A percentile compares a stretch with the other conserved stretches of the same genome.
Conservation (phyloP, 2,329 filamentous ascomycete species). For the Geoglossum cookeanum region DNA sequence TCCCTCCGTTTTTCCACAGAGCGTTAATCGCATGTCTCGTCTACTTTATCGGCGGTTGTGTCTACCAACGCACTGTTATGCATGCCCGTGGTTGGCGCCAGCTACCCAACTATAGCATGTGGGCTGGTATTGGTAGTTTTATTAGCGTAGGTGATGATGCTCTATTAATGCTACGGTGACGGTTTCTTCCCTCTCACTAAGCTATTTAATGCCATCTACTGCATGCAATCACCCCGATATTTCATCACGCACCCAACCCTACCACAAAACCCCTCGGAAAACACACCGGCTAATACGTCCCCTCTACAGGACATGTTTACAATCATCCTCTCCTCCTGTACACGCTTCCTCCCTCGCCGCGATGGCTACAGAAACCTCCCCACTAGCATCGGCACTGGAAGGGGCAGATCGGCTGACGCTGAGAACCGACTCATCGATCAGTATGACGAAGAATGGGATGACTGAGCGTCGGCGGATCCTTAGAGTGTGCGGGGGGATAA, state of each 20-base stretch:
- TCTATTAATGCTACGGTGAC: background rate
- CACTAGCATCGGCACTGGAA: slow-evolving; percentile 14
- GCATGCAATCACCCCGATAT: background rate
- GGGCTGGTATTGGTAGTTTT: slow-evolving; percentile 74
- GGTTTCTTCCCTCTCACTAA: background rate
- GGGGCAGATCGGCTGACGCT: slow-evolving; percentile 38
- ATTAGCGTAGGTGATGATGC: slow-evolving; percentile 43
- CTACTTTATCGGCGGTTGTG: slow-evolving; percentile 80
- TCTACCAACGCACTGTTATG: slow-evolving; percentile 87
- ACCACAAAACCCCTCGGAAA: background rate
- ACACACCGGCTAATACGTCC: background rate
- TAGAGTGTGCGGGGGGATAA: background rate
- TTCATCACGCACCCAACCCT: too few relatives aligned
- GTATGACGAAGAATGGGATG: slow-evolving; percentile 93
- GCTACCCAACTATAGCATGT: slow-evolving; percentile 82
- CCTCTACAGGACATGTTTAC: slow-evolving; percentile 25
- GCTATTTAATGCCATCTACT: background rate
- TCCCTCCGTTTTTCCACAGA: slow-evolving; percentile 14
- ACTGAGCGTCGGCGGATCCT: slow-evolving; percentile 21
- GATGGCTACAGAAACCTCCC: slow-evolving; percentile 11
- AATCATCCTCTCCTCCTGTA: slow-evolving; percentile 26
- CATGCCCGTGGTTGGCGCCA: slow-evolving; percentile 92
- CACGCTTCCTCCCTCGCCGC: slow-evolving; percentile 20
- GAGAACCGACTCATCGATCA: slow-evolving; percentile 93
- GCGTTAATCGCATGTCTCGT: slow-evolving; percentile 57